Evolutionary conservation across 1,139 yeast genomes (phyloP), one percentile per base, ranked within the genome.

Genomic region (Tardiomyces depauwii): DNA sequence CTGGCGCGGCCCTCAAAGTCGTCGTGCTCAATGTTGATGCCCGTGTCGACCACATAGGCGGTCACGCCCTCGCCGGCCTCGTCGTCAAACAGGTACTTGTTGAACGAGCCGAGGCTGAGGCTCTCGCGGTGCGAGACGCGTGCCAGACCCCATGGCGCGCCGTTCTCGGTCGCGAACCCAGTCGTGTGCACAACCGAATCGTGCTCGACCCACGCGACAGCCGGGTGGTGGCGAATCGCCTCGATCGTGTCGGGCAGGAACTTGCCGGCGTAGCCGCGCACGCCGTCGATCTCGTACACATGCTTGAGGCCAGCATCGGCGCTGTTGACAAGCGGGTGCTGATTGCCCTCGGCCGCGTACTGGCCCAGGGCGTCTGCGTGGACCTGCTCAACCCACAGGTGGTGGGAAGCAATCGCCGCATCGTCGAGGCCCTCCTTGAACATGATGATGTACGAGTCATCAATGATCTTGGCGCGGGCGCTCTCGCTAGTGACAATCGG

Each of bases 91-190:
- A 79, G 74, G 66, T 76, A 75, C 38, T 42, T 25, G 11, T 44
- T 40, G 11, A 14, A 4, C 9, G 40, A 48, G 66, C 83, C 81
- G 75, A 82, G 84, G 72, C 82, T 83, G 47, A 85, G 73, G 49
- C 82, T 80, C 55, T 85, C 74, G 49, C 82, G 76, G 63, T 94
- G 79, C 71, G 88, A 95, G 43, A 96, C 85, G 51, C 97, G 80
- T 42, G 97, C 91, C 55, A 85, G 73, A 53, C 93, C 94, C 94
- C 93, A 83, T 45, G 91, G 91, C 40, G 95, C 91, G 53, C 86
- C 88, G 57, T 77, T 76, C 70, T 87, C 89, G 46, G 76, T 67
- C 54, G 77, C 78, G 44, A 30, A 30, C 10, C 36, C 36, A 50
- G 71, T 67, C 44, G 89, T 77, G 54, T 73, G 69, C 45, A 88